Evolutionary conservation across 495 filamentous ascomycete genomes (phyloP).

Genomic region (Aspergillus funiculosus): DNA sequence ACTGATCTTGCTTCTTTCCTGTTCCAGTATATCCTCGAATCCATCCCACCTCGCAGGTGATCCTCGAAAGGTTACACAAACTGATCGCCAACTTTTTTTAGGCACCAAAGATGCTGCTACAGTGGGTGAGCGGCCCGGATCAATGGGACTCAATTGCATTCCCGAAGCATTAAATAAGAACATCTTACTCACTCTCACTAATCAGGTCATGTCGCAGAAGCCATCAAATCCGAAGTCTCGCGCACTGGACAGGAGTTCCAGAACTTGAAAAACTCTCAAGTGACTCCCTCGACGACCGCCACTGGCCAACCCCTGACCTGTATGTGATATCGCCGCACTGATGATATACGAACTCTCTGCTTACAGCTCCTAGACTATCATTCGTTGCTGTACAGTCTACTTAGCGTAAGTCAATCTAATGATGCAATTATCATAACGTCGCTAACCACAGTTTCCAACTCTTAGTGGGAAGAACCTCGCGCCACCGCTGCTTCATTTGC

Average conservation of each 20-base stretch:
- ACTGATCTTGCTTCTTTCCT: constrained; percentile 10
- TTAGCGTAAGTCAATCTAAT: constrained; percentile 53
- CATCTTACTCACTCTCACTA: constrained; percentile 33
- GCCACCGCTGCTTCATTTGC: constrained; percentile 83
- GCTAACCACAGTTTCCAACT: constrained; percentile 1
- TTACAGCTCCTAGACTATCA: constrained; percentile 63
- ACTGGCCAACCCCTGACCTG: constrained; percentile 85
- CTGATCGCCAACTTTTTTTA: constrained; percentile 21
- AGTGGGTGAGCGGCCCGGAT: too few relatives aligned
- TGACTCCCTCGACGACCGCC: constrained; percentile 59
- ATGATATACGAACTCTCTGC: constrained; percentile 3
- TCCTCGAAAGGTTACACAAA: constrained; percentile 12
- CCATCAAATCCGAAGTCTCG: constrained; percentile 63
- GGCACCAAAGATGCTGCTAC: constrained; percentile 25
- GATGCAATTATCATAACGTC: background rate
- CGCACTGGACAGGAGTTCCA: constrained; percentile 69
- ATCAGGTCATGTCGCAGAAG: constrained; percentile 70
- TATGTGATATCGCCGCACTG: constrained; percentile 31
- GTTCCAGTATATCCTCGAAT: constrained; percentile 2
- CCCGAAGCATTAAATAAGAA: constrained; percentile 8
- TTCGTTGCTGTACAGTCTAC: constrained; percentile 85
- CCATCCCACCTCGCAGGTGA: background rate
- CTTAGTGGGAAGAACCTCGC: constrained; percentile 63
- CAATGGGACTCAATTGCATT: constrained; percentile 24
- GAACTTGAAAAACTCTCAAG: constrained; percentile 66